Percentiles rank a stretch among this genome's conserved stretches.
Conservation (phyloP, 169 alveolate genomes). For the Plasmodium malariae region DNA sequence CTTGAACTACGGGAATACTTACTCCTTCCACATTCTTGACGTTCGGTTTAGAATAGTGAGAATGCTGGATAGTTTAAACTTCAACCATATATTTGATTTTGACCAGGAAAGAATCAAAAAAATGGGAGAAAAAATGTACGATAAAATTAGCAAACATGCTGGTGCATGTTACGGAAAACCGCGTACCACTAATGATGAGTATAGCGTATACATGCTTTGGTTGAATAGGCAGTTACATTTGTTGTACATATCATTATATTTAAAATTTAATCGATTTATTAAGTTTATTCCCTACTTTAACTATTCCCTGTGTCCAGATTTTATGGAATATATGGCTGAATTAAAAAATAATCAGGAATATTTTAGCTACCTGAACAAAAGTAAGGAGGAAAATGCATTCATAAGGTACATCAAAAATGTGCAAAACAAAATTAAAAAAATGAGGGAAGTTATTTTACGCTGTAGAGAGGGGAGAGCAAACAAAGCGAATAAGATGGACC, state of each 20-base stretch:
- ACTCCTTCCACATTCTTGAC: slow-evolving; percentile 69
- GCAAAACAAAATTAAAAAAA: slow-evolving; percentile 21
- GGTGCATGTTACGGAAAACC: background rate
- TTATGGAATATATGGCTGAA: background rate
- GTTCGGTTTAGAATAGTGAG: slow-evolving; percentile 57
- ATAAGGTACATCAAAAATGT: slow-evolving; percentile 43
- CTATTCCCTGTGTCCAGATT: background rate
- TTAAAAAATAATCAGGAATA: slow-evolving; percentile 29
- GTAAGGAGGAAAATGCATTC: slow-evolving; percentile 15
- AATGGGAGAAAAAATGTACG: too few relatives aligned
- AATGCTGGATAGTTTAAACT: slow-evolving; percentile 46
- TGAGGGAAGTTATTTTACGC: slow-evolving; percentile 7
- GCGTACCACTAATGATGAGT: background rate
- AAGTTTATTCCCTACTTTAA: slow-evolving; percentile 60
- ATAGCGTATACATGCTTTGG: slow-evolving; percentile 33
- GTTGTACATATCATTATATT: slow-evolving; percentile 43
- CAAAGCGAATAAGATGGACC: background rate
- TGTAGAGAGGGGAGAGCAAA: background rate
- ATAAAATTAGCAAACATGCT: too few relatives aligned
- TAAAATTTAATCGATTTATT: slow-evolving; percentile 45
- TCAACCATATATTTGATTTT: background rate
- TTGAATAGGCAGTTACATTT: slow-evolving; percentile 63
- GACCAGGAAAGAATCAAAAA: background rate
- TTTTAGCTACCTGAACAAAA: slow-evolving; percentile 46
- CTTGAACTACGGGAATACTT: slow-evolving; percentile 58